A percentile compares a stretch with the other conserved stretches of the same genome.
These are phyloP conservation scores for Bruguiera parviflora DNA, from an alignment of 345 rosid genomes.

Conservation along the genomic window DNA sequence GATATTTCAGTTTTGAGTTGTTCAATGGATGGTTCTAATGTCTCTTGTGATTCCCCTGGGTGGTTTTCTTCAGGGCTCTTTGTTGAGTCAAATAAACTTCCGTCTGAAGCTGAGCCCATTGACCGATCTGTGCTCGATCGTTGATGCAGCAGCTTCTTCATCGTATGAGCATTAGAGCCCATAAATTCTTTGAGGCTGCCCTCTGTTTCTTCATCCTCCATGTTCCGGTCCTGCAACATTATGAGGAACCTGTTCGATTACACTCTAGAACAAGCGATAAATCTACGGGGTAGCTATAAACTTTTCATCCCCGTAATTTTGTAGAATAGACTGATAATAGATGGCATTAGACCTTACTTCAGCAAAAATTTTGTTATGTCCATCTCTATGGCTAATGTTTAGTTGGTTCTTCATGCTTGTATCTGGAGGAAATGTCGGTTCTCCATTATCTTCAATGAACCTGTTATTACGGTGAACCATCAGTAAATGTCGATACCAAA, in stretches of 20 bases:
- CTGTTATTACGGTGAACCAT: conserved; percentile 17
- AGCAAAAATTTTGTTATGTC: conserved; percentile 35
- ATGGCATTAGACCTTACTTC: conserved; percentile 37
- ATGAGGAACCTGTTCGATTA: background rate
- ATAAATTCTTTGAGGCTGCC: conserved; percentile 16
- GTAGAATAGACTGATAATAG: background rate
- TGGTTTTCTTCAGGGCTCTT: conserved; percentile 26
- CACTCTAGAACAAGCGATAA: conserved; percentile 7
- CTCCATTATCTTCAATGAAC: conserved; percentile 46
- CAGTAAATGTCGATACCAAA: background rate
- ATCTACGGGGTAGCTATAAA: background rate
- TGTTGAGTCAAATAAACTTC: conserved; percentile 24
- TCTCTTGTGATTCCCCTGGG: conserved; percentile 14
- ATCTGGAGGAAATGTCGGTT: conserved; percentile 34
- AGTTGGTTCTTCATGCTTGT: conserved; percentile 50
- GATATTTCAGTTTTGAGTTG: conserved; percentile 24
- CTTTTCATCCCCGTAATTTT: background rate
- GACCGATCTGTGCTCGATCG: conserved; percentile 95
- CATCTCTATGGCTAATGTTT: conserved; percentile 42
- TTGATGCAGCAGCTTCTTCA: conserved; percentile 37
- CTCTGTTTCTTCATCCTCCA: conserved; percentile 21
- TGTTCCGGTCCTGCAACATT: conserved; percentile 14
- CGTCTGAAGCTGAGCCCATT: conserved; percentile 66
- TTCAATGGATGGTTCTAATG: conserved; percentile 16
- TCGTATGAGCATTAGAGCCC: conserved; percentile 8